Conservation (phyloP, 129 eudicot genomes). For the Kitagawia praeruptora region DNA sequence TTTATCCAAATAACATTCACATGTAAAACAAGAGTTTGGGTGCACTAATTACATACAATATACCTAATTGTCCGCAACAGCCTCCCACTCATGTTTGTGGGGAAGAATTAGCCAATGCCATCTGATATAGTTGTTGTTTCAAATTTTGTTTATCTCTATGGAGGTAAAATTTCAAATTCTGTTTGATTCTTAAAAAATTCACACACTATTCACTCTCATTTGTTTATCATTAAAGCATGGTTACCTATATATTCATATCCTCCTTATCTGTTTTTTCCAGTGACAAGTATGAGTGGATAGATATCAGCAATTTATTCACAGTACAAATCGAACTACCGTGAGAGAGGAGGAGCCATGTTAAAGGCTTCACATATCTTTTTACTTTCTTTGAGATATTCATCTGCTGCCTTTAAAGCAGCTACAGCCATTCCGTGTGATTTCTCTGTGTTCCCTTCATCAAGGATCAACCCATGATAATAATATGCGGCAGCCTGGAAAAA, state of each 20-base stretch:
- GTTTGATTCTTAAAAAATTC: neutral
- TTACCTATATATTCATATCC: neutral
- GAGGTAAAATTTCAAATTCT: neutral
- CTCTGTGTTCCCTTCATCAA: conserved; percentile 96
- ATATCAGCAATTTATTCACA: neutral
- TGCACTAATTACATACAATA: neutral
- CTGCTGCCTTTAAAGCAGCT: conserved; percentile 96
- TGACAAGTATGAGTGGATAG: neutral
- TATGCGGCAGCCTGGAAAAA: conserved; percentile 81
- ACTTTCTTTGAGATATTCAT: conserved; percentile 91
- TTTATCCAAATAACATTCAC: neutral
- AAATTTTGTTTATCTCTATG: neutral
- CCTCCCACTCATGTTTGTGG: neutral
- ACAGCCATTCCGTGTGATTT: conserved; percentile 98
- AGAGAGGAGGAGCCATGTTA: conserved; percentile 63
- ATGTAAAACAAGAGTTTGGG: neutral
- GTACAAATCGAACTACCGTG: conserved; percentile 41
- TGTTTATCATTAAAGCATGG: neutral
- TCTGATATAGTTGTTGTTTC: neutral
- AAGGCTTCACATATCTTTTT: conserved; percentile 82
- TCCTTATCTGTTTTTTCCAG: neutral
- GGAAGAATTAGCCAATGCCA: neutral
- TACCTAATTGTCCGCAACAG: neutral
- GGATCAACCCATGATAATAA: conserved; percentile 91
- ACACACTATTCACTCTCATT: neutral